These are phyloP conservation scores for Apiotrichum gamsii DNA, from an alignment of 1,284 basidiomycete genomes.

Conservation along the genomic window DNA sequence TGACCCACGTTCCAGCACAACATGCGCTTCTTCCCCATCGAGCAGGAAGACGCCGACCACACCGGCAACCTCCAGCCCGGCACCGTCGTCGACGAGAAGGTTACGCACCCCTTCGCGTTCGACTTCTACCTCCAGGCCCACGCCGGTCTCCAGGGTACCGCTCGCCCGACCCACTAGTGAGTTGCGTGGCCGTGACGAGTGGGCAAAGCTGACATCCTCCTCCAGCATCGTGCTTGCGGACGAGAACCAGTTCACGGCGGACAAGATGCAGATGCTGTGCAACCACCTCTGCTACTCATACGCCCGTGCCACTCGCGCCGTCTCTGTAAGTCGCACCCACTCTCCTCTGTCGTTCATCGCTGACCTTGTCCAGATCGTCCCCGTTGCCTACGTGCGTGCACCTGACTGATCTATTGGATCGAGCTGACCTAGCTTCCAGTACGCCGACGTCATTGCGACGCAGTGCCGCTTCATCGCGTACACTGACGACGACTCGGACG, in stretches of 20 bases:
- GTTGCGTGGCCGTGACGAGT: too few species aligned
- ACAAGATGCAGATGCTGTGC: constrained; percentile 38
- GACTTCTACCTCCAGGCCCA: constrained; percentile 46
- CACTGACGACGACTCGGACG: constrained; percentile 26
- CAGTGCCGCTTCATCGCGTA: constrained; percentile 46
- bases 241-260: constrained; percentile 37
- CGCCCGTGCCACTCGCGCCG: constrained; percentile 46
- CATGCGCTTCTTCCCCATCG: constrained; percentile 47
- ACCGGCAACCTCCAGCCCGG: constrained; percentile 47
- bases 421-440: constrained; percentile 16
- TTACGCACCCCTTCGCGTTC: constrained; percentile 48
- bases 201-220: too few species aligned
- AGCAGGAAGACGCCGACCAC: constrained; percentile 36
- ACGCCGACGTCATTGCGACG: constrained; percentile 42
- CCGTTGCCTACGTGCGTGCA: constrained; percentile 38
- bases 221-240: constrained; percentile 29
- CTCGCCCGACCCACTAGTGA: constrained; percentile 48
- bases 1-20: constrained; percentile 35
- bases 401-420: background rate
- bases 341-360: background rate
- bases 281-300: constrained; percentile 47
- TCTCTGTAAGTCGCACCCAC: constrained; percentile 28
- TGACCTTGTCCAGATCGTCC: constrained; percentile 24
- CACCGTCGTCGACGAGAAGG: constrained; percentile 43
- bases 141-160: constrained; percentile 45